Conservation (phyloP, 768 basidiomycete genomes). For the Termitomyces heimii region DNA sequence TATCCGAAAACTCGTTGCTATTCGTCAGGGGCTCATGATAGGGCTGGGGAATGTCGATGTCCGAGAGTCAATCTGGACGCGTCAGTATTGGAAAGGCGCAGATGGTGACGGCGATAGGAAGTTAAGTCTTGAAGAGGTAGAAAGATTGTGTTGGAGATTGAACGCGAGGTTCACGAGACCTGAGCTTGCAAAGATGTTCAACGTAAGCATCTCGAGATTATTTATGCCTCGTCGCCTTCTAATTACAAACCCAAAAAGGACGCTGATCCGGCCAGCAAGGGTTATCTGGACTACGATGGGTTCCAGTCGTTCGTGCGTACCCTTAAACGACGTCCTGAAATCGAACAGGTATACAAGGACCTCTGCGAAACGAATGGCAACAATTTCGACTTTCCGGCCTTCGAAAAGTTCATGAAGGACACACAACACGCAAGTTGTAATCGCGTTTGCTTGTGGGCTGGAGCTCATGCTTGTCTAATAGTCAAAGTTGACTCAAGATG, state of each 20-base stretch:
- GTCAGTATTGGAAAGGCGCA: conserved; percentile 76
- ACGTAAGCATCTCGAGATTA: conserved; percentile 27
- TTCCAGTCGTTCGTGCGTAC: conserved; percentile 81
- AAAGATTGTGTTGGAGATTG: conserved; percentile 63
- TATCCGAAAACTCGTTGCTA: conserved; percentile 54
- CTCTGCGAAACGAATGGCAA: conserved; percentile 24
- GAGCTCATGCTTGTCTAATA: not conserved
- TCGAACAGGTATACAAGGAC: conserved; percentile 56
- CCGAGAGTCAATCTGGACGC: conserved; percentile 69
- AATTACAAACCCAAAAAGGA: conserved; percentile 30
- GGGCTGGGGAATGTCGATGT: conserved; percentile 60
- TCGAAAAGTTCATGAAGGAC: conserved; percentile 39
- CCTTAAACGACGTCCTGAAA: conserved; percentile 80
- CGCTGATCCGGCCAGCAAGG: conserved; percentile 51
- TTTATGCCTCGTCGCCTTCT: not conserved
- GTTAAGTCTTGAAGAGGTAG: conserved; percentile 66
- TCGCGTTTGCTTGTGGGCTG: not conserved
- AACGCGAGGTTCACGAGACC: conserved; percentile 54
- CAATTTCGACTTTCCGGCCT: conserved; percentile 35
- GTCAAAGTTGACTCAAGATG: conserved; percentile 2
- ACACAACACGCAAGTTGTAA: conserved; percentile 30
- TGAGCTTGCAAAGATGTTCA: conserved; percentile 53
- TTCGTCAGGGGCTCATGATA: conserved; percentile 66
- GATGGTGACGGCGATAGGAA: conserved; percentile 57
- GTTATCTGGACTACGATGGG: conserved; percentile 67